phyloP scores from a whole-genome alignment of 768 basidiomycete genomes.

The Ramaria rubella region DNA sequence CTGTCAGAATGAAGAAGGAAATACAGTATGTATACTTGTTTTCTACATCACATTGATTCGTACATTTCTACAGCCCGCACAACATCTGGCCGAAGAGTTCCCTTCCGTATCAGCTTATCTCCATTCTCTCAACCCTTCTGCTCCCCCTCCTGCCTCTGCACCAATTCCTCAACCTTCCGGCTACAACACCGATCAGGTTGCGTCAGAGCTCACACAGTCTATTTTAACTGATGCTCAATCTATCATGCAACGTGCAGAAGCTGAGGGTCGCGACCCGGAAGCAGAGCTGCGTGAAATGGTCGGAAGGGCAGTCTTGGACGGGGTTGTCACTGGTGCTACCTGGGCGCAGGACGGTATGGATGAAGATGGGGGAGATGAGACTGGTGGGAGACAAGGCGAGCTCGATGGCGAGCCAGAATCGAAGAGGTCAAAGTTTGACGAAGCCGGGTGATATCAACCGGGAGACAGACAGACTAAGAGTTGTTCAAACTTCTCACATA shows the following conservation, averaged over 20 bases:
- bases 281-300: constrained; percentile 59
- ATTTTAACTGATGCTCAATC: constrained; percentile 55
- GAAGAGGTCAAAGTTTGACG: neutral
- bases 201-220: constrained; percentile 10
- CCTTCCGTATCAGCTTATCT: constrained; percentile 60
- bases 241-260: constrained; percentile 56
- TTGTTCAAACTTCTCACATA: too few species aligned
- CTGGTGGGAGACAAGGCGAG: constrained; percentile 47
- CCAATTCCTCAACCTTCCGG: constrained; percentile 18
- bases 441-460: neutral
- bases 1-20: constrained; percentile 60
- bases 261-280: constrained; percentile 52
- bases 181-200: constrained; percentile 11
- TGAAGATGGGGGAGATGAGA: constrained; percentile 22
- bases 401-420: neutral
- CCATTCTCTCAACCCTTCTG: constrained; percentile 30
- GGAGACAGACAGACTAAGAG: neutral
- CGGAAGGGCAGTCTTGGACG: constrained; percentile 56
- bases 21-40: constrained; percentile 51
- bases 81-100: constrained; percentile 65
- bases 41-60: constrained; percentile 1
- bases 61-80: constrained; percentile 48
- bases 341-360: constrained; percentile 32
- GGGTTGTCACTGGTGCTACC: constrained; percentile 56
- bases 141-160: constrained; percentile 12